Conservation (phyloP, 176 grass and related monocot species). For the Sorghum bicolor region Sorghum_bicolor_NCBIv3 NC_012879.2:46633001-46633500, state of each 20-base stretch:
- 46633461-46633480: not conserved
- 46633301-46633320: no score
- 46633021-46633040: not conserved
- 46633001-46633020: slow-evolving; percentile 1
- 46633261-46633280: not conserved
- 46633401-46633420: not conserved
- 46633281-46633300: no score
- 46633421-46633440: not conserved
- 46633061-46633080: not conserved
- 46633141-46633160: not conserved
- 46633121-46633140: not conserved
- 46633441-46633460: slow-evolving; percentile 15
- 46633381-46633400: not conserved
- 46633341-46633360: not conserved
- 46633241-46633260: not conserved
- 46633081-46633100: not conserved
- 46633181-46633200: not conserved
- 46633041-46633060: no score
- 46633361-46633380: not conserved
- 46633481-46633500: not conserved
- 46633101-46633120: not conserved
- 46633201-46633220: not conserved
- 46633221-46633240: not conserved
- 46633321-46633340: not conserved
- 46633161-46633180: not conserved